Evolutionary conservation across 176 grass and related monocot genomes (phyloP).

Genomic region (Leersia perrieri): DNA sequence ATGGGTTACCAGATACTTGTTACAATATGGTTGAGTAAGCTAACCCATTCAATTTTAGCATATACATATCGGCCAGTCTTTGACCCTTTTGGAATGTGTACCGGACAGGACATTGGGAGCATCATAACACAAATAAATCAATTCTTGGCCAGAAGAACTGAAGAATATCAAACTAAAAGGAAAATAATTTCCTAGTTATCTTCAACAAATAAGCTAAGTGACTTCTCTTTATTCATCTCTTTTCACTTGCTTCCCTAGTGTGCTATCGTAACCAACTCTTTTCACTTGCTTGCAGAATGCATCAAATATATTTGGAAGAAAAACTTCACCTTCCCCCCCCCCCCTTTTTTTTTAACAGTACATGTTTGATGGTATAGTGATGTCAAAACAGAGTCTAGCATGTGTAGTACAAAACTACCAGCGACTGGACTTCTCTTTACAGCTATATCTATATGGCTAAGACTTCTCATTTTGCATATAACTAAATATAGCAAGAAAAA

Average conservation of each 20-base stretch:
- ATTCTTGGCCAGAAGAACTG: neutral
- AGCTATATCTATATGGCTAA: neutral
- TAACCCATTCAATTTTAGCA: neutral
- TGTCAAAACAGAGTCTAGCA: neutral
- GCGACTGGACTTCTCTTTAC: no score
- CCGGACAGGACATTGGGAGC: neutral
- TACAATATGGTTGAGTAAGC: neutral
- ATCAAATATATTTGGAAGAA: neutral
- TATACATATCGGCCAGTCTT: neutral
- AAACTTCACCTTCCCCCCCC: neutral
- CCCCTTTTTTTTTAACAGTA: neutral
- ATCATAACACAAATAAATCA: neutral
- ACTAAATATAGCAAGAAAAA: neutral
- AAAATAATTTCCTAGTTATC: neutral
- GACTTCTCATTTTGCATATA: neutral
- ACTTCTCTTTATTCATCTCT: neutral
- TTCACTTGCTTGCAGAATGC: neutral
- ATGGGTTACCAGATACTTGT: neutral
- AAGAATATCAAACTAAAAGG: neutral
- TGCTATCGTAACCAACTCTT: neutral
- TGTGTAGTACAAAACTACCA: neutral
- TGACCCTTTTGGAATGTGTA: neutral
- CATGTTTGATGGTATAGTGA: neutral
- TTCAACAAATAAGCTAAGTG: neutral
- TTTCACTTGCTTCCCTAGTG: neutral